Base-by-base conservation (phyloP, 345 rosid species). In the Pelargonium nanum region DNA sequence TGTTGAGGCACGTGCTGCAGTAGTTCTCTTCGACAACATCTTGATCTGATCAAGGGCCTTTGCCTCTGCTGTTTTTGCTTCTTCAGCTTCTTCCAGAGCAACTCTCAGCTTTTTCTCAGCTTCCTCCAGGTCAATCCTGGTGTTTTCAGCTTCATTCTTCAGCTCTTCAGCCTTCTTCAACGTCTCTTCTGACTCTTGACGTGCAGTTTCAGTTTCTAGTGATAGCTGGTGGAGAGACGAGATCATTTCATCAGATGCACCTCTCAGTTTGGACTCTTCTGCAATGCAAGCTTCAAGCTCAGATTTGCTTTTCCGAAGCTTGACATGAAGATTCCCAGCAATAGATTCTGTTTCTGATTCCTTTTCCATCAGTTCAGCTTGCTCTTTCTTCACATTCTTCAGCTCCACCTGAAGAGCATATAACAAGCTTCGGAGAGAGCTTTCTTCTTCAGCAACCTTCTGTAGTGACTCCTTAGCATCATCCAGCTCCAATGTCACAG, bases 71-170 rank as follows among this genome's bases (percentile, higher is more conserved):
- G 62, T 71, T 75, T 89, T 85, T 12, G 96, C 96, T 74, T 79
- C 96, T 71, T 92, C 96, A 0, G 78, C 95, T 78, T 92, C 97
- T 71, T 87, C 96, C 25, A 89, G 26, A 65, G 91, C 97, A 51
- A 78, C 74, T 67, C 65, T 80, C 74, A 92, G 77, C 63, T 74
- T 78, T 57, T 81, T 77, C 70, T 89, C 94, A 57, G 85, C 83
- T 66, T 87, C 97, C 67, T 84, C 88, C 26, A 85, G 83, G 0
- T 77, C 77, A 22, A 73, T 64, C 65, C 79, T 79, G 15, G 85
- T 76, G 20, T 72, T 72, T 78, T 84, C 89, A 19, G 85, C 87
- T 78, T 87, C 93, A 59, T 69, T 71, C 73, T 60, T 87, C 74
- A 85, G 74, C 75, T 73, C 84, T 75, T 74, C 78, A 15, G 95